Base-by-base conservation (phyloP, 768 basidiomycete species). In the Collybia sp. region DNA sequence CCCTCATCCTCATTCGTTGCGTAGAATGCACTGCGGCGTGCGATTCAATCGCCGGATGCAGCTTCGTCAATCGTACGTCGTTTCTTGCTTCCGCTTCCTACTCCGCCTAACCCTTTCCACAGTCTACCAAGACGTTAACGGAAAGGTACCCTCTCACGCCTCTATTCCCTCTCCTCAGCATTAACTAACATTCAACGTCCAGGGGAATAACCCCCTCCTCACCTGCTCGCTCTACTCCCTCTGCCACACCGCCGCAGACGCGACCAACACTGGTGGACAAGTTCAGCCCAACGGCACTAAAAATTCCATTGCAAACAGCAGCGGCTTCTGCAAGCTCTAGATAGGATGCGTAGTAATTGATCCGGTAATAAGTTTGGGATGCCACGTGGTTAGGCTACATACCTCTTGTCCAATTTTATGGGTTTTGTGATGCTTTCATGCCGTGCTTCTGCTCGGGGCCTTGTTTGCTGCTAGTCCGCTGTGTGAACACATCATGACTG, bases 111-210 rank as follows among this genome's bases (percentile, higher is more conserved):
- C 25, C 25, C 20, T 44, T 19, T 33, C 33, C 19, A n/a, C 20
- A 73, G 73, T 59, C 30, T 75, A 73, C 49, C 65, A 72, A 53
- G 73, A 75, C 50, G 69, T 72, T 47, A 69, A 73, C 53, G 73
- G 68, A 43, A 73, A 73, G 62, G 69, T 63, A 43, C 35, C 30
- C 25, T 38, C 13, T 34, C 25, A 3, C 25, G 3, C 8, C 25
- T 25, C 40, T 6, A 42, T 12, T 15, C 16, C 15, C 10, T 42
- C 17, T 34, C 6, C 42, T 39, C 34, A 36, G 31, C 37, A 40
- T 47, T 49, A 40, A 48, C 38, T 39, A 36, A 35, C 44, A 17
- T 44, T 19, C 41, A 39, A n/a, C 38, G 34, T 42, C 9, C 44
- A 70, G 64, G 65, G 64, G 41, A 71, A 71, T 48, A 73, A 69